These are phyloP conservation scores for Penicillium pancosmium DNA, from an alignment of 495 filamentous ascomycete species.

Conservation along the genomic window DNA sequence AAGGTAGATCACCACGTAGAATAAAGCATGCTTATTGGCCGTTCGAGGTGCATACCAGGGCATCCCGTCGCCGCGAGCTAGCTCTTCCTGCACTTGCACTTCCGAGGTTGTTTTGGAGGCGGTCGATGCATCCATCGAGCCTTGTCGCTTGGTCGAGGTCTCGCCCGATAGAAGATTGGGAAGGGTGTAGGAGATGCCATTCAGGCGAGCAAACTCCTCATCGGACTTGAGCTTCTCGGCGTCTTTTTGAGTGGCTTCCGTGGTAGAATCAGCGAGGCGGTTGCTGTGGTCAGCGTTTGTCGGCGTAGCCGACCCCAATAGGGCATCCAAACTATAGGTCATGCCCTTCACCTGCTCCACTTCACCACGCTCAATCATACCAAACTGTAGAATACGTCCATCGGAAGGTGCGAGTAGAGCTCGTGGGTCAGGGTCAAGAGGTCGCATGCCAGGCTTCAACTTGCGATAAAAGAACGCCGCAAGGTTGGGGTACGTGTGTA, in stretches of 20 bases:
- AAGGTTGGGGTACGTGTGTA: constrained; percentile 88
- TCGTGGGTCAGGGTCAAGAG: constrained; percentile 76
- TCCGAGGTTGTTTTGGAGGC: constrained; percentile 68
- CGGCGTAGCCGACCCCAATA: constrained; percentile 70
- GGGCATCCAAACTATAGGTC: constrained; percentile 92
- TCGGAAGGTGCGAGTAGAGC: constrained; percentile 86
- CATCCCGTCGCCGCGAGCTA: constrained; percentile 67
- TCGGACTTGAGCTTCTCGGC: constrained; percentile 65
- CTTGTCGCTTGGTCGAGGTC: constrained; percentile 31
- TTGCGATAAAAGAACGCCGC: constrained; percentile 97
- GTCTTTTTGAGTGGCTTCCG: constrained; percentile 33
- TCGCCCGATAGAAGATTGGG: constrained; percentile 85
- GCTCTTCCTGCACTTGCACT: constrained; percentile 78
- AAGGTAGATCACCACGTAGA: constrained; percentile 96
- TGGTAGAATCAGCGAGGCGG: constrained; percentile 37
- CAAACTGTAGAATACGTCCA: constrained; percentile 88
- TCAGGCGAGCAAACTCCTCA: constrained; percentile 92
- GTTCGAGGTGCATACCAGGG: constrained; percentile 79
- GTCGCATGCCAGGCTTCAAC: constrained; percentile 86
- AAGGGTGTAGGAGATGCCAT: constrained; percentile 95
- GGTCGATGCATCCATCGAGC: constrained; percentile 65
- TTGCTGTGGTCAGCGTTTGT: constrained; percentile 42
- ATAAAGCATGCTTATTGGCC: constrained; percentile 65
- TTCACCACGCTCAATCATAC: constrained; percentile 85
- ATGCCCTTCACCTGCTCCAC: constrained; percentile 99